Evolutionary conservation across 1,284 basidiomycete genomes (phyloP).

Genomic region (Sanghuangporus baumii): DNA sequence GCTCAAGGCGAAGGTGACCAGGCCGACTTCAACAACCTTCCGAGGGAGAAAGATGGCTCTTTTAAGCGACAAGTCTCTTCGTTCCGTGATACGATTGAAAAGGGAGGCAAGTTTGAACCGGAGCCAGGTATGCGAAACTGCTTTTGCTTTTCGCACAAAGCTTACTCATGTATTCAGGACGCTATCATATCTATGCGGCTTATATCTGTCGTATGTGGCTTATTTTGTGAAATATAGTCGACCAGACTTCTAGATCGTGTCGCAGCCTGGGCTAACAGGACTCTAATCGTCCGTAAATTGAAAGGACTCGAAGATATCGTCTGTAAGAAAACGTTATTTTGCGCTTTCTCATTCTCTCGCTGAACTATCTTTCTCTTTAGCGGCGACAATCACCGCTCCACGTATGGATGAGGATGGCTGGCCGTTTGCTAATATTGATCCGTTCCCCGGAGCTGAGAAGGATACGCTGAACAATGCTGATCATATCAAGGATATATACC

Average conservation of each 20-base stretch:
- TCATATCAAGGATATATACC: conserved; percentile 84
- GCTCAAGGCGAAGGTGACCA: not conserved
- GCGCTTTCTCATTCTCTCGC: not conserved
- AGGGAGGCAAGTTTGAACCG: conserved; percentile 71
- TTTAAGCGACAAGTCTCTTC: conserved; percentile 73
- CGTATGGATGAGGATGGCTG: conserved; percentile 81
- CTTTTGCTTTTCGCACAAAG: not conserved
- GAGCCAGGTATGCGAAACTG: conserved; percentile 57
- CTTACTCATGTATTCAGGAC: not conserved
- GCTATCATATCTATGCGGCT: conserved; percentile 74
- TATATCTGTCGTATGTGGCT: conserved; percentile 70
- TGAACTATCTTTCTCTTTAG: conserved; percentile 32
- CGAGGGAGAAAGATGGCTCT: conserved; percentile 62
- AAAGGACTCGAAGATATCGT: conserved; percentile 88
- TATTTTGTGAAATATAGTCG: conserved; percentile 51
- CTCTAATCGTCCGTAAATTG: conserved; percentile 83
- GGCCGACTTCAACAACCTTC: conserved; percentile 61
- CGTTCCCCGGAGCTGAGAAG: conserved; percentile 63
- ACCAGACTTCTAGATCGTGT: not conserved
- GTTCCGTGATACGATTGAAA: conserved; percentile 73
- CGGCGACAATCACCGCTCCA: conserved; percentile 79
- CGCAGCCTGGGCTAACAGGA: conserved; percentile 87
- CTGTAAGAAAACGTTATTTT: conserved; percentile 41
- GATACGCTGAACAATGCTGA: conserved; percentile 68
- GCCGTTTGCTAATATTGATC: conserved; percentile 74